Evolutionary conservation across 805 yeast genomes (phyloP).

Genomic region (Tanozyma kutaoensis): DNA sequence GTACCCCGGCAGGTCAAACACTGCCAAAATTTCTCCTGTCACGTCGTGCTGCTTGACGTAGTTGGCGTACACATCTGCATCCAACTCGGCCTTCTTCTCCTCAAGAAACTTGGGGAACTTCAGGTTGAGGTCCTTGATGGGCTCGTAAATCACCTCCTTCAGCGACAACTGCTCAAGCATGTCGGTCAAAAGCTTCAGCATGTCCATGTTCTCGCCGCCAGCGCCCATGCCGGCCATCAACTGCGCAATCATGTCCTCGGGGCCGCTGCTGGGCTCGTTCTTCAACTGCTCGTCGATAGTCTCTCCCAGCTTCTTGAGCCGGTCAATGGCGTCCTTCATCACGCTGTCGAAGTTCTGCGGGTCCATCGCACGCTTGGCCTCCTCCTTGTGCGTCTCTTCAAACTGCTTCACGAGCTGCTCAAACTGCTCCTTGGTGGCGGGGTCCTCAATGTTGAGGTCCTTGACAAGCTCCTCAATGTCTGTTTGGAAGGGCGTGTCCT

Average conservation of each 20-base stretch:
- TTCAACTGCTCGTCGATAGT: conserved; percentile 49
- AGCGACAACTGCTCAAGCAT: conserved; percentile 75
- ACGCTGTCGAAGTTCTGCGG: conserved; percentile 51
- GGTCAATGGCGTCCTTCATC: conserved; percentile 65
- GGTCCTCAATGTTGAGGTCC: conserved; percentile 36
- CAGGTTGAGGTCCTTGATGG: conserved; percentile 64
- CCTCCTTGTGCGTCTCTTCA: conserved; percentile 19
- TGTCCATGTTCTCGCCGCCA: conserved; percentile 37
- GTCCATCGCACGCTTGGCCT: conserved; percentile 15
- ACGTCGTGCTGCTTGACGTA: conserved; percentile 52
- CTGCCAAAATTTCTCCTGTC: conserved; percentile 44
- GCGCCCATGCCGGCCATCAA: conserved; percentile 28
- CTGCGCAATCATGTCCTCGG: conserved; percentile 48
- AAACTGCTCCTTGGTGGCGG: conserved; percentile 37
- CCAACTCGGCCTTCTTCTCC: conserved; percentile 31
- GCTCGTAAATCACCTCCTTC: conserved; percentile 78
- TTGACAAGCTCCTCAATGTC: conserved; percentile 29
- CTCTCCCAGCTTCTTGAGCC: conserved; percentile 67
- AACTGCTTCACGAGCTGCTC: conserved; percentile 34
- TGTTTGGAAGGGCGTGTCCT: conserved; percentile 18
- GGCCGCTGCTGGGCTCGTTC: conserved; percentile 28
- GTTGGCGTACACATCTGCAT: conserved; percentile 33
- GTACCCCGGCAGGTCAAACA: conserved; percentile 56
- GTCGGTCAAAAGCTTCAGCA: conserved; percentile 50
- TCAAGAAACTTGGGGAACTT: conserved; percentile 65